These are phyloP conservation scores for Lactarius trivialis DNA, from an alignment of 768 basidiomycete genomes.

Conservation along the genomic window DNA sequence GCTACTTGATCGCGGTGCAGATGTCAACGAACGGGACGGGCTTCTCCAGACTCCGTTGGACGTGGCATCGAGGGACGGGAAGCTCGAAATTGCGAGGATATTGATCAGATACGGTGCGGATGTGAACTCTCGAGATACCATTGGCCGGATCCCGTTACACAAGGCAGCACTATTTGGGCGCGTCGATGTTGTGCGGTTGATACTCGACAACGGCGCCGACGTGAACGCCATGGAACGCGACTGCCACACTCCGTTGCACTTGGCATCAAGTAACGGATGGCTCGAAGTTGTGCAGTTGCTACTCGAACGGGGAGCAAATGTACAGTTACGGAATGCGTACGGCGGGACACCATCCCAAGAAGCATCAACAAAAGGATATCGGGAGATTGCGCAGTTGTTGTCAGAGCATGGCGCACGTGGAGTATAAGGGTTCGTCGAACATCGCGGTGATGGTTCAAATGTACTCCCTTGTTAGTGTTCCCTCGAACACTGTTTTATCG, in stretches of 20 bases:
- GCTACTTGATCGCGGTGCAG: background rate
- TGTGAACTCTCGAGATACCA: background rate
- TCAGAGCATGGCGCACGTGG: background rate
- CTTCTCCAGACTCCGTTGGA: background rate
- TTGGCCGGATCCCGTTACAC: background rate
- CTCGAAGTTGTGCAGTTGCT: background rate
- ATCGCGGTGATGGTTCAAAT: background rate
- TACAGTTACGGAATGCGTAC: background rate
- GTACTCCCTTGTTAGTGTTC: background rate
- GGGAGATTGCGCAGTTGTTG: background rate
- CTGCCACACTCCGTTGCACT: background rate
- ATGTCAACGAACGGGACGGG: background rate
- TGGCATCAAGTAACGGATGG: background rate
- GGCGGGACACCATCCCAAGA: background rate
- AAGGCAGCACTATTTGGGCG: background rate
- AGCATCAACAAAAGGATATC: background rate
- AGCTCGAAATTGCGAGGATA: background rate
- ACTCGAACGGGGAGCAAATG: background rate
- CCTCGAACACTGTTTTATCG: background rate
- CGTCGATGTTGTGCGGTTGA: background rate
- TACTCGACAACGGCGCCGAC: background rate
- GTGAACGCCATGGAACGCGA: background rate
- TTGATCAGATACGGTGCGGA: background rate
- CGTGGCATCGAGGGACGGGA: background rate
- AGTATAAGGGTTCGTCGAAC: background rate